Conservation (phyloP, 805 yeast genomes). For the Barnettozyma botsteinii region DNA sequence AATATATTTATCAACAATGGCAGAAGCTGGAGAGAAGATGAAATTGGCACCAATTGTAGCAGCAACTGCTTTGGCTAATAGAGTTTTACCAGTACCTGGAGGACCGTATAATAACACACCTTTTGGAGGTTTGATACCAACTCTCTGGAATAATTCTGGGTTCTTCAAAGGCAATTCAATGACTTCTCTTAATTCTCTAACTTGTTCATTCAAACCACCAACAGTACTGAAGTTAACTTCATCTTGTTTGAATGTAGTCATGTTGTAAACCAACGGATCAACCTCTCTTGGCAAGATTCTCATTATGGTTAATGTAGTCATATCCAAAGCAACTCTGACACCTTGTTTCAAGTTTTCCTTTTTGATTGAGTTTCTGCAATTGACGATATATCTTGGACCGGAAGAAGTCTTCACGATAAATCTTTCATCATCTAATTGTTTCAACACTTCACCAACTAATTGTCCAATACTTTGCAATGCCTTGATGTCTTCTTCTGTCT, state of each 20-base stretch:
- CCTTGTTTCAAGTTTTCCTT: slow-evolving; percentile 83
- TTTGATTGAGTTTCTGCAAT: slow-evolving; percentile 90
- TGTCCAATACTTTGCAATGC: slow-evolving; percentile 97
- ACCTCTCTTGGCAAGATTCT: slow-evolving; percentile 96
- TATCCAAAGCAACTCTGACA: slow-evolving; percentile 92
- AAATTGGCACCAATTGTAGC: slow-evolving; percentile 98
- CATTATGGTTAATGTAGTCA: slow-evolving; percentile 97
- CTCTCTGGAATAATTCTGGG: slow-evolving; percentile 92
- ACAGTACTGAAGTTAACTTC: slow-evolving; percentile 91
- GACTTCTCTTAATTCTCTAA: slow-evolving; percentile 94
- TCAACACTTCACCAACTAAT: slow-evolving; percentile 92
- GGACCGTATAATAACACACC: slow-evolving; percentile 97
- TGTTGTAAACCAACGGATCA: slow-evolving; percentile 94
- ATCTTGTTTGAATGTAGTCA: slow-evolving; percentile 98
- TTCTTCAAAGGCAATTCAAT: slow-evolving; percentile 95
- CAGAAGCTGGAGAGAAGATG: slow-evolving; percentile 97
- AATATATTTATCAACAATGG: slow-evolving; percentile 95
- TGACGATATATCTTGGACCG: slow-evolving; percentile 97
- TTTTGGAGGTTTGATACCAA: slow-evolving; percentile 98
- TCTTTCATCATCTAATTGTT: slow-evolving; percentile 90
- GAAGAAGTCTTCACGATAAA: slow-evolving; percentile 94
- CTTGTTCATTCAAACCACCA: slow-evolving; percentile 95
- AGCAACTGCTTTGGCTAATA: slow-evolving; percentile 95
- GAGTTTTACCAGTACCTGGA: slow-evolving; percentile 97
- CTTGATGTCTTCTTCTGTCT: slow-evolving; percentile 95